phyloP scores from a whole-genome alignment of 73 alveolate species.

The Paramecium octaurelia region DNA sequence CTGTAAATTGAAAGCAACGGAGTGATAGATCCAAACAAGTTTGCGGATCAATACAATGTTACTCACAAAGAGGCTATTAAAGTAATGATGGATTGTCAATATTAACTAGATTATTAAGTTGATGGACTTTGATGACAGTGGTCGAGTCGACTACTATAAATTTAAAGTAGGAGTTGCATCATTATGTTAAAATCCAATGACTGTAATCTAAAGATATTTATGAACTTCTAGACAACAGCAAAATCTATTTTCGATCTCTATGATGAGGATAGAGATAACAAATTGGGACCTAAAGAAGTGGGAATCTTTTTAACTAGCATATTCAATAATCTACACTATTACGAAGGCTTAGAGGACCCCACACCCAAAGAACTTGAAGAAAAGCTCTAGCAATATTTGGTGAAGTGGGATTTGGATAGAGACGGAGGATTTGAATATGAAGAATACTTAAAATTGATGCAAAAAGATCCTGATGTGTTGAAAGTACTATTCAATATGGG shows the following conservation, averaged over 20 bases:
- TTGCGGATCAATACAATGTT: neutral
- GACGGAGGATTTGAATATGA: slow-evolving; percentile 38
- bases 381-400: neutral
- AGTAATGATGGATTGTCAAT: neutral
- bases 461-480: slow-evolving; percentile 56
- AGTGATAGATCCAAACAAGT: neutral
- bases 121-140: slow-evolving; percentile 41
- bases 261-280: slow-evolving; percentile 26
- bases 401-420: slow-evolving; percentile 60
- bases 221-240: slow-evolving; percentile 41
- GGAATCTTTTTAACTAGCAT: slow-evolving; percentile 20
- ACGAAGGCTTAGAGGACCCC: slow-evolving; percentile 2
- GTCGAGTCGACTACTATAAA: slow-evolving; percentile 29
- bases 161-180: slow-evolving; percentile 46
- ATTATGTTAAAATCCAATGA: slow-evolving; percentile 50
- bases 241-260: slow-evolving; percentile 4
- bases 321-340: slow-evolving; percentile 15
- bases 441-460: slow-evolving; percentile 32
- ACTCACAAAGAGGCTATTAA: neutral
- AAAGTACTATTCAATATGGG: slow-evolving; percentile 33
- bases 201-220: neutral
- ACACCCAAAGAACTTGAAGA: slow-evolving; percentile 34
- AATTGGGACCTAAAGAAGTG: slow-evolving; percentile 33
- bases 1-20: neutral
- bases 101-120: neutral